Evolutionary conservation across 75 land plant genomes (phyloP).

Genomic region (Sequoia sempervirens): DNA sequence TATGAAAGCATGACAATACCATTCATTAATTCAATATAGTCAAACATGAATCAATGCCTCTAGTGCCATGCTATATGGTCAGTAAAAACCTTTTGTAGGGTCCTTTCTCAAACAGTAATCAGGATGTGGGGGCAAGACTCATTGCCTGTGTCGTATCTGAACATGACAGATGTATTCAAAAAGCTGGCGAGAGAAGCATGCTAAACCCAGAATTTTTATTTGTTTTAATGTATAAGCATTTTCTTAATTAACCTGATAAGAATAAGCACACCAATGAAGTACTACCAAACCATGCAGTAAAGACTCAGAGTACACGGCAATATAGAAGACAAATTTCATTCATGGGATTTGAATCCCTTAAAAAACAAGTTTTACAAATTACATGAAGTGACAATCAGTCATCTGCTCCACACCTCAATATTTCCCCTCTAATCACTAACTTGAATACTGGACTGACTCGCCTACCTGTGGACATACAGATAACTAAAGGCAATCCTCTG

Average conservation of each 20-base stretch:
- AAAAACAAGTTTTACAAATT: too few species aligned
- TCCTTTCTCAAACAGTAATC: neutral
- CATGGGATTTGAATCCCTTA: too few species aligned
- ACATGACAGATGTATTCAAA: neutral
- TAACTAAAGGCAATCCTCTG: too few species aligned
- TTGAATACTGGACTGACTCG: too few species aligned
- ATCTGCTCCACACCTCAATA: too few species aligned
- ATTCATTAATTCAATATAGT: neutral
- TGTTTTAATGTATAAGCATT: neutral
- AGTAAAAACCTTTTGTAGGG: neutral
- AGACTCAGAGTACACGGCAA: too few species aligned
- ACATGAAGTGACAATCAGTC: too few species aligned
- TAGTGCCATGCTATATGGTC: neutral
- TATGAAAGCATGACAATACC: neutral
- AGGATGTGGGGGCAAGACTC: neutral
- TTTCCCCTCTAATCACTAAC: too few species aligned
- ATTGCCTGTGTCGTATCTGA: neutral
- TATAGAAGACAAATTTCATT: too few species aligned
- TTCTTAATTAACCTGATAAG: neutral
- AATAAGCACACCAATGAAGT: neutral
- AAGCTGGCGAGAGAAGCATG: neutral
- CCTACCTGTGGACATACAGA: too few species aligned
- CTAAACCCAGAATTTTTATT: too few species aligned
- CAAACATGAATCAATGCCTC: neutral
- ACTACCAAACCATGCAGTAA: too few species aligned